Evolutionary conservation across 1,284 basidiomycete species (phyloP).

Genomic region (Blastosporella zonata): DNA sequence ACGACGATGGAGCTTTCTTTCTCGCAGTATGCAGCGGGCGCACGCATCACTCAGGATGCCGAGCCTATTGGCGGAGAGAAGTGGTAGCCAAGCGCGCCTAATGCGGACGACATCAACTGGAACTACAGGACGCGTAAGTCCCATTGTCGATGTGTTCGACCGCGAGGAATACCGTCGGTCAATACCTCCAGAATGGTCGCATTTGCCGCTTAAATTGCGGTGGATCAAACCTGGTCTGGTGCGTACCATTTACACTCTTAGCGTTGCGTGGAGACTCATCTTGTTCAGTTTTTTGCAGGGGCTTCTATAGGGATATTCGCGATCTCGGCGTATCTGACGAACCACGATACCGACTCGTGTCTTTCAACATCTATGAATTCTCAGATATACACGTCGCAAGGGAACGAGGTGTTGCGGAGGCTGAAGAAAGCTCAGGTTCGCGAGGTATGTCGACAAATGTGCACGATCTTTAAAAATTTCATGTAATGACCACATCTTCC

Average conservation of each 20-base stretch:
- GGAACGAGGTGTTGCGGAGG: not conserved
- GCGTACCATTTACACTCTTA: not conserved
- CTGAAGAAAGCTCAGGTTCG: not conserved
- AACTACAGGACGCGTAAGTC: not conserved
- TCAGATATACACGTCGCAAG: not conserved
- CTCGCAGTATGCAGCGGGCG: too few species aligned
- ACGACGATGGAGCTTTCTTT: not conserved
- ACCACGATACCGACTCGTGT: constrained; percentile 4
- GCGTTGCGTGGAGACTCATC: not conserved
- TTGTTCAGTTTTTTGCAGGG: constrained; percentile 7
- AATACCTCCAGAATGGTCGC: constrained; percentile 12
- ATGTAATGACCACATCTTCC: not conserved
- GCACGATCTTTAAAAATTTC: not conserved
- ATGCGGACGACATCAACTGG: too few species aligned
- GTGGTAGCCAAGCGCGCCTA: too few species aligned
- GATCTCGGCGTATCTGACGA: constrained; percentile 5
- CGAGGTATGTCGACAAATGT: not conserved
- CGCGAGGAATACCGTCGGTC: constrained; percentile 8
- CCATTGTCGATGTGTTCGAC: not conserved
- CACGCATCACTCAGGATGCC: too few species aligned
- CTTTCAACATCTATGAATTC: not conserved
- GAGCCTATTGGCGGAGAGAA: too few species aligned
- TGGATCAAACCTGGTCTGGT: constrained; percentile 10
- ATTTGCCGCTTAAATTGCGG: constrained; percentile 8
- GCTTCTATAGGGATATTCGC: constrained; percentile 6